Evolutionary conservation across 257 asterid species (phyloP), one percentile per base, ranked within the genome.

Genomic region (Penstemon davidsonii): DNA sequence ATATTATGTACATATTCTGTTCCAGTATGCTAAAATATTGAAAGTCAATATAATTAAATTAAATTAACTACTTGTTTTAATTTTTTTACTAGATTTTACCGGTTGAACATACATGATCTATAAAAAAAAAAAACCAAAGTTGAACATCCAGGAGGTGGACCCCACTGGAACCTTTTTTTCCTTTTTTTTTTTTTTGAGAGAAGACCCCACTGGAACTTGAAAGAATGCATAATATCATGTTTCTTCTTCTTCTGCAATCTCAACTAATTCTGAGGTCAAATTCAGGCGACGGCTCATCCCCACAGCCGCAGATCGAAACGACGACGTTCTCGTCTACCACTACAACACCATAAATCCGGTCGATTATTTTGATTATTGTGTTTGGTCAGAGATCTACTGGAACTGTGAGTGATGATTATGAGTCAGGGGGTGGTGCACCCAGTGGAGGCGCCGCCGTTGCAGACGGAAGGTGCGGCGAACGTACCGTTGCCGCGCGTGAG

Each of bases 391-490:
- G 54, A 25, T 25, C 33, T 25, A 25, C 71, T 67, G 82, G 60
- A 58, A 36, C 54, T 50, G 11, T 15, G 53, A 41, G 69, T 60
- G 81, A 92, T 93, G 99, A 90, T 85, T 76, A 79, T 81, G 81
- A 81, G 90, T 76, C 95, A 84, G 85, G 95, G 92, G 60, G 81
- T 96, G 76, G 95, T 94, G 78, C 96, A 94, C 75, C 99, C 99
- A 3, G 92, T 87, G 55, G 97, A 86, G 79, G 96, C 86, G 79
- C 97, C 97, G 83, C 96, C 96, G 80, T 60, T 81, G 75, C 95
- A 87, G 85, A 91, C 96, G 50, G 97, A 91, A 71, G 93, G 89
- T 12, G 95, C 90, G 41, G 88, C 86, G 50, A 83, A 84, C 77
- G 79, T 81, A 66, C 89, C 77, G 19, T 74, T 79, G 55, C 95